Conservation (phyloP, 2,329 filamentous ascomycete genomes). For the Seiridium unicorne region DNA sequence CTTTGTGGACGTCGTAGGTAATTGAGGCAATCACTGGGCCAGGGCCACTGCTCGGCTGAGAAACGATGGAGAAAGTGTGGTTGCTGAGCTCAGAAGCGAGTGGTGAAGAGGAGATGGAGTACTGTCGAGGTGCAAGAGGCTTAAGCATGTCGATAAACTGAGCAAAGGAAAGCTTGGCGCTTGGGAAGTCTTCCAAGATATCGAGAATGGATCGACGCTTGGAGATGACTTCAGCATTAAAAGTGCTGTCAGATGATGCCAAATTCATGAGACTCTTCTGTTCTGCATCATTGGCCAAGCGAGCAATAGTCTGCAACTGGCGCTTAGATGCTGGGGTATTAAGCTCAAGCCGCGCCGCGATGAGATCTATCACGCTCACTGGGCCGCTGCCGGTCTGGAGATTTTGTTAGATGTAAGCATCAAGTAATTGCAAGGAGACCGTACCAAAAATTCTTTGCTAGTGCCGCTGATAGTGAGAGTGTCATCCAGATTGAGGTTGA, state of each 20-base stretch:
- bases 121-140: constrained; percentile 56
- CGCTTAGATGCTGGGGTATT: not conserved
- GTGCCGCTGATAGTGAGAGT: not conserved
- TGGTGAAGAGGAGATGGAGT: constrained; percentile 57
- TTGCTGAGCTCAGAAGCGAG: constrained; percentile 26
- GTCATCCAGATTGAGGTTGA: constrained; percentile 3
- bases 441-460: constrained; percentile 2
- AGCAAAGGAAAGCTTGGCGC: constrained; percentile 46
- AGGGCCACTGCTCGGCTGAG: not conserved
- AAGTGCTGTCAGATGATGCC: not conserved
- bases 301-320: not conserved
- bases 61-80: no score
- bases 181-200: constrained; percentile 50
- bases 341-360: not conserved
- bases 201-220: constrained; percentile 38
- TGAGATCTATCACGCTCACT: not conserved
- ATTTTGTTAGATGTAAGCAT: not conserved
- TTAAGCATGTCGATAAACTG: constrained; percentile 56
- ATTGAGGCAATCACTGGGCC: not conserved
- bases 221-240: not conserved
- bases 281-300: not conserved
- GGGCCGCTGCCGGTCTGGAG: not conserved
- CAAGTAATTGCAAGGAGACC: not conserved
- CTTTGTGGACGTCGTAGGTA: constrained; percentile 1
- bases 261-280: not conserved